Conservation (phyloP, 1,139 yeast species). For the Hyphopichia khmerensis region DNA sequence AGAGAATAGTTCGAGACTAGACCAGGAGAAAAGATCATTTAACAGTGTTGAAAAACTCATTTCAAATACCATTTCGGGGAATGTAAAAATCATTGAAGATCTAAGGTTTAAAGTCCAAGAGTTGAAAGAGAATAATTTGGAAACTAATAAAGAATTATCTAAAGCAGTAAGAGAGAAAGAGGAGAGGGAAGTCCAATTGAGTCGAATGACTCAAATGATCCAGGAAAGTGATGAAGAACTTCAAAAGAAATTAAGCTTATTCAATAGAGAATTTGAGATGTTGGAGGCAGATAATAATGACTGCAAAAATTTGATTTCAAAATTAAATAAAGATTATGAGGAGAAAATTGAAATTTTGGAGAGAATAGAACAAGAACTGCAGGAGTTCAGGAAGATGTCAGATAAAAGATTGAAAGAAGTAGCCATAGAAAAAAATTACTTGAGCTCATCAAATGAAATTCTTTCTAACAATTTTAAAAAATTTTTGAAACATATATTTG, state of each 20-base stretch:
- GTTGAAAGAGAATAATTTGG: not conserved
- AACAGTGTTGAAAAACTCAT: not conserved
- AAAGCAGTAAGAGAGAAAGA: not conserved
- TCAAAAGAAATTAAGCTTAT: no score
- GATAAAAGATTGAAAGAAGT: not conserved
- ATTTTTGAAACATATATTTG: slow-evolving; percentile 2
- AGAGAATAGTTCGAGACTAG: no score
- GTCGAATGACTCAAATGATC: not conserved
- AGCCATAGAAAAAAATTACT: not conserved
- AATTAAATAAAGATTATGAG: not conserved
- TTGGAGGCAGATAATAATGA: no score
- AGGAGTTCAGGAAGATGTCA: not conserved
- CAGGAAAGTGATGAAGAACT: no score
- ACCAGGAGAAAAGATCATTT: not conserved
- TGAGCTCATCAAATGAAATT: not conserved
- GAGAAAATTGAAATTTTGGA: not conserved
- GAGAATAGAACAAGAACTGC: not conserved
- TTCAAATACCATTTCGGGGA: not conserved
- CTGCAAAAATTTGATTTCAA: not conserved
- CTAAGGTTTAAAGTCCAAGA: not conserved
- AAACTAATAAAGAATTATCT: not conserved
- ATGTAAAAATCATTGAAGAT: not conserved
- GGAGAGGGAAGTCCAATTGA: not conserved
- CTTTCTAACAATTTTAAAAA: not conserved
- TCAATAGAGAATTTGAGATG: no score